Evolutionary conservation across 176 grass and related monocot species (phyloP), one percentile per base, ranked within the genome.

Genomic region (Saccharum spontaneum): DNA sequence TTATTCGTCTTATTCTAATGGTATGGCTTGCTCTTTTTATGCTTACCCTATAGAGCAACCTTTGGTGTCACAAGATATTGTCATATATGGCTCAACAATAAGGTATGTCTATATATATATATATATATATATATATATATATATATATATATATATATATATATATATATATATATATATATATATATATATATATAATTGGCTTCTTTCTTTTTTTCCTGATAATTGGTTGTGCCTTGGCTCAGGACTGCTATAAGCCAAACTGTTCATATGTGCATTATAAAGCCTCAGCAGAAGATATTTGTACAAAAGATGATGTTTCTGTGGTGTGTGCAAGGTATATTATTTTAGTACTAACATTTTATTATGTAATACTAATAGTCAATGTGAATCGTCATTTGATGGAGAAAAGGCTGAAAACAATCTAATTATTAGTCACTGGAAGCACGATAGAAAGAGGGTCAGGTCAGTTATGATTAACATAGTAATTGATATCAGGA

Each of bases 41-140:
- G 44, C 37, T 82, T 67, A 55, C 78, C 79, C 67, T 82, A 60
- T 86, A 94, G 92, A 78, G 92, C 92, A 73, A 91, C 86, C 28
- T 91, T 94, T 64, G 92, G 92, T 43, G 89, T 88, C 81, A 94
- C 92, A 69, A 86, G 92, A 89, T 94, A 94, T 80, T 94, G 92
- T 64, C 89, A 86, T 73, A 41, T 86, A 61, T 91, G 89, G 92
- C 72, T 94, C 63, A 89, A 49, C 86, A 94, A 94, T 63, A 83
- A 67, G 86, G 92, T 94, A 55, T 26, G 75, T 74, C 12, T 88
- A 36, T 36, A 36, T 28, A 28, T 28, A 28, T 28, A 28, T 28
- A 28, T 88, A 36, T 36, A 36, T 36, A 36, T 81, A 85, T 23
- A 50, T 79, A 82, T 55, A 60, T n/a, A 85, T 28, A 28, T 28